Conservation (phyloP, 768 basidiomycete species). For the Collybia mongolica region DNA sequence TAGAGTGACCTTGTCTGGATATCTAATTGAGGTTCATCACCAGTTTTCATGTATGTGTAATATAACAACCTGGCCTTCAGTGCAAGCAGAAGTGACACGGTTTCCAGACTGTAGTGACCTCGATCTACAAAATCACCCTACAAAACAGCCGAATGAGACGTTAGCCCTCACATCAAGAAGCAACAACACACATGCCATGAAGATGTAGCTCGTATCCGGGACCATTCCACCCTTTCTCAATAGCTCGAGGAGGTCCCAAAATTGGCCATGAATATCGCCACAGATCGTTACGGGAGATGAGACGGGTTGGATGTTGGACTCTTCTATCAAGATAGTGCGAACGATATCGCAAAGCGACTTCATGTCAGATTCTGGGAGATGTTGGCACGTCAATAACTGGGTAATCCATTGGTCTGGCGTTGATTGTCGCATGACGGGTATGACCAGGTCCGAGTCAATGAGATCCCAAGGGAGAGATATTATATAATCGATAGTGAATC, state of each 20-base stretch:
- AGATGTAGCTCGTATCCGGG: conserved; percentile 90
- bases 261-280: conserved; percentile 97
- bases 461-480: too few species aligned
- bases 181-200: conserved; percentile 79
- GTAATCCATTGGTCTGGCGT: conserved; percentile 82
- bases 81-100: conserved; percentile 83
- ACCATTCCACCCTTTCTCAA: conserved; percentile 83
- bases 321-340: conserved; percentile 87
- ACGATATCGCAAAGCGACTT: conserved; percentile 91
- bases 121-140: conserved; percentile 98
- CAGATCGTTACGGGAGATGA: conserved; percentile 93
- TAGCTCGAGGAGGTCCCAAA: conserved; percentile 94
- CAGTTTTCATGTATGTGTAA: neutral
- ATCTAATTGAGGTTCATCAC: conserved; percentile 43
- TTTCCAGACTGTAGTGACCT: conserved; percentile 95
- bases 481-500: too few species aligned
- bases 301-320: conserved; percentile 97
- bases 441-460: too few species aligned
- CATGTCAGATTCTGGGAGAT: conserved; percentile 91
- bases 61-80: conserved; percentile 72
- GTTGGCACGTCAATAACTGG: conserved; percentile 82
- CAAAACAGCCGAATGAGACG: conserved; percentile 7
- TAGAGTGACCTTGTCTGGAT: conserved; percentile 90
- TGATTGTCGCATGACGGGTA: conserved; percentile 19
- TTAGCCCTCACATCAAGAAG: conserved; percentile 27